Conservation (phyloP, 768 basidiomycete genomes). For the Macrocybe gigantea region DNA sequence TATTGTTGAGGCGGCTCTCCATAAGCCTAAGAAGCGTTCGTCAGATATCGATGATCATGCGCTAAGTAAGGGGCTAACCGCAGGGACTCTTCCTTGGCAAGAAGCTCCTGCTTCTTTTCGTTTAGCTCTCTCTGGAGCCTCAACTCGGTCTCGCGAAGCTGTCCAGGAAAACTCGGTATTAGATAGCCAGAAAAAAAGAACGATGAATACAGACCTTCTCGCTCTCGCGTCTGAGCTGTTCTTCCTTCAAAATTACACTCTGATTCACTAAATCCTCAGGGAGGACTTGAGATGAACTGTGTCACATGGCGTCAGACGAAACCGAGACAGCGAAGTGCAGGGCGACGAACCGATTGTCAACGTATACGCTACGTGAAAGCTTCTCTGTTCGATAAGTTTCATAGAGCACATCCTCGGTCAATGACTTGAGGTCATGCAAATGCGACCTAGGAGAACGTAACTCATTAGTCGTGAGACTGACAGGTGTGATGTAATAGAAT, state of each 20-base stretch:
- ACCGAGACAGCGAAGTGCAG: conserved; percentile 1
- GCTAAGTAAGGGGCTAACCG: conserved; percentile 32
- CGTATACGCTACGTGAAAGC: conserved; percentile 56
- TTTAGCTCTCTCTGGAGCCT: conserved; percentile 85
- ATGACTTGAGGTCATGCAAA: conserved; percentile 75
- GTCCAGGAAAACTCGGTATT: conserved; percentile 3
- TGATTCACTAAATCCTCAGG: conserved; percentile 88
- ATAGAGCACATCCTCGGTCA: conserved; percentile 81
- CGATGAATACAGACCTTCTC: conserved; percentile 51
- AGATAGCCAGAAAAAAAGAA: background rate
- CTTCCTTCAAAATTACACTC: conserved; percentile 83
- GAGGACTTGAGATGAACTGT: conserved; percentile 53
- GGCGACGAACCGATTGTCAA: conserved; percentile 43
- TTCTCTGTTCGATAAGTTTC: conserved; percentile 91
- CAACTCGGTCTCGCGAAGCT: conserved; percentile 83
- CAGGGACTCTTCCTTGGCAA: conserved; percentile 82
- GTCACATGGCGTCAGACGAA: conserved; percentile 22
- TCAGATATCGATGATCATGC: background rate
- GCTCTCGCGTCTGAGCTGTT: conserved; percentile 82
- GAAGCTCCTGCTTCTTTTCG: conserved; percentile 78
- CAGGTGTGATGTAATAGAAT: conserved; percentile 18
- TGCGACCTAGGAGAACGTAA: conserved; percentile 50
- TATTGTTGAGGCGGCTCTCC: conserved; percentile 41
- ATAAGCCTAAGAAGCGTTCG: conserved; percentile 35
- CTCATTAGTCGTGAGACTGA: conserved; percentile 4